Evolutionary conservation across 163 green algal genomes (phyloP).

Genomic region (Prototheca cutis): DNA sequence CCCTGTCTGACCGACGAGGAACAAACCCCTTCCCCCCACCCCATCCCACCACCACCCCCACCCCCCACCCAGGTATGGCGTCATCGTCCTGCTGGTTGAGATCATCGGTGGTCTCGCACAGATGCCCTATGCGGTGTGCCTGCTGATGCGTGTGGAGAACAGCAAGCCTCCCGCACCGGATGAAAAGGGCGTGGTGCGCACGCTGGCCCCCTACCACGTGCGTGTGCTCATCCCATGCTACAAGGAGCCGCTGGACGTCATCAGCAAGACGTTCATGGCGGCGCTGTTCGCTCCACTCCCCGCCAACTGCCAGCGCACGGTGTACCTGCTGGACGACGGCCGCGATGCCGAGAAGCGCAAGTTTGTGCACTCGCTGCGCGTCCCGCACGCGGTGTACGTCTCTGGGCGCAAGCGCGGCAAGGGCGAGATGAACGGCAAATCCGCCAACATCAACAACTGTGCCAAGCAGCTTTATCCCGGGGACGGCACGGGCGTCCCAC

Average conservation of each 20-base stretch:
- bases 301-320: constrained; percentile 31
- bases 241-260: constrained; percentile 63
- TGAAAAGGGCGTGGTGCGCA: constrained; percentile 24
- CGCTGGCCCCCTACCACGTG: constrained; percentile 37
- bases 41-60: background rate
- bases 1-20: background rate
- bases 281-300: constrained; percentile 52
- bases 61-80: constrained; percentile 37
- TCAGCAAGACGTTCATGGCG: constrained; percentile 52
- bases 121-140: constrained; percentile 52
- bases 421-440: constrained; percentile 60
- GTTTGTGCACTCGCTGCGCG: constrained; percentile 37
- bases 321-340: constrained; percentile 73
- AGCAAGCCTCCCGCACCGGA: constrained; percentile 18
- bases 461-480: constrained; percentile 38
- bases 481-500: constrained; percentile 32
- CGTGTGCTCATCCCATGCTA: constrained; percentile 73
- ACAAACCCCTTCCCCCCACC: background rate
- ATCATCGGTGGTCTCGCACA: constrained; percentile 52
- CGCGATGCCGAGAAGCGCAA: constrained; percentile 47
- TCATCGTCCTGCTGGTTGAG: constrained; percentile 51
- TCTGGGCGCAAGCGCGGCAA: constrained; percentile 37
- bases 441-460: constrained; percentile 51
- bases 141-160: constrained; percentile 33
- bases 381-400: constrained; percentile 44